Base-by-base conservation (phyloP, 805 yeast species). In the Cyberlindnera mississippiensis region DNA sequence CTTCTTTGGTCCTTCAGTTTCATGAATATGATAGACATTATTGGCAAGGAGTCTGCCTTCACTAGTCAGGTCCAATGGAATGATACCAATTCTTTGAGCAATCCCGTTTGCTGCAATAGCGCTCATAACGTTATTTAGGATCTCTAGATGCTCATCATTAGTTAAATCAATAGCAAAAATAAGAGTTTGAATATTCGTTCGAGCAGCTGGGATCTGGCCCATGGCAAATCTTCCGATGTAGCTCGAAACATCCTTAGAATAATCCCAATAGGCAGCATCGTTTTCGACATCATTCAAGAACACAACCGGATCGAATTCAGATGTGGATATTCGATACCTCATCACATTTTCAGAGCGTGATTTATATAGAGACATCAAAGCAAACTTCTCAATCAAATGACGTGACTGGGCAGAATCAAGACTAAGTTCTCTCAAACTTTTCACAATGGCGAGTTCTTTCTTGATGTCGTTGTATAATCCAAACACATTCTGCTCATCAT, bases 41-140 rank as follows among this genome's bases (percentile, higher is more conserved):
- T 56, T 47, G 37, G 55, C 53, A 16, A 40, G 37, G 2, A 44
- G 18, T 28, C 40, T 38, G 28, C 56, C 59, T 2, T 46, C 48
- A 15, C 45, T 49, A 9, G 48, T 51, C 3, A 53, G 46, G 20
- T 52, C 46, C 3, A 84, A 44, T 0, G 98, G 96, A n/a, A 91
- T 66, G 3, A 91, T 48, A 6, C 97, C 99, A 38, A 91, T 56
- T 60, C 90, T 83, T 49, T 89, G 84, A 0, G 96, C 86, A 14
- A 85, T 70, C 1, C 78, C 77, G 33, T 76, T 72, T 11, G 72
- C 67, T n/a, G 79, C 53, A 3, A 79, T 65, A 2, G 75, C 60
- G 19, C 71, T 68, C 2, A 82, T 53, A 27, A 79, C 66, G 8
- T 81, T 67, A 15, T 73, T 61, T 22, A 81, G 59, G 2, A 73